Evolutionary conservation across 208 protist species (phyloP).

Genomic region (Tritrichomonas foetus): DNA sequence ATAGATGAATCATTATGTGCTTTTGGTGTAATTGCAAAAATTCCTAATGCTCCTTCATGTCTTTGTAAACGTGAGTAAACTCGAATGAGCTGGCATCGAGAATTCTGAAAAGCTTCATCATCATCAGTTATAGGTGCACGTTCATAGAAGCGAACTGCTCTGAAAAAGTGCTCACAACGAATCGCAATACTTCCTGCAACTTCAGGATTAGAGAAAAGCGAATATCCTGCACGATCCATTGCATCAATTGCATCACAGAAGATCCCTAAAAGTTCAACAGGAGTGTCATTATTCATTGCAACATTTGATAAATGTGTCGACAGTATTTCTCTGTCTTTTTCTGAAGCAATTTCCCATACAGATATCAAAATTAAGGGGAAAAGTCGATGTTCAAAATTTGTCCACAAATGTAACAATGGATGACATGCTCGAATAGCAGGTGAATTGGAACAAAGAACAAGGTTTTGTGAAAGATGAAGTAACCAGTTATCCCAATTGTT

Average conservation of each 20-base stretch:
- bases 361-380: neutral
- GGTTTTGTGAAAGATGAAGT: neutral
- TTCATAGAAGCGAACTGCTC: neutral
- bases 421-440: neutral
- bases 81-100: neutral
- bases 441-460: neutral
- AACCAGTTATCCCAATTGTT: neutral
- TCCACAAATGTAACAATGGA: neutral
- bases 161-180: neutral
- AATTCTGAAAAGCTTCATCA: neutral
- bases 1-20: neutral
- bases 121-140: neutral
- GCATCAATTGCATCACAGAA: neutral
- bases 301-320: neutral
- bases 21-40: neutral
- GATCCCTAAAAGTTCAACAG: neutral
- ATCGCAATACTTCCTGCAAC: neutral
- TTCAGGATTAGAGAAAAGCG: neutral
- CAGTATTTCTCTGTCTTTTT: neutral
- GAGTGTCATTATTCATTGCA: neutral
- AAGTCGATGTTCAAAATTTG: neutral
- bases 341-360: neutral
- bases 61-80: neutral
- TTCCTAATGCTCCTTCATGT: neutral
- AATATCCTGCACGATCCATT: neutral